Evolutionary conservation across 352 stramenopile species (phyloP), one percentile per base, ranked within the genome.

Genomic region (Globisporangium carolinianum): DNA sequence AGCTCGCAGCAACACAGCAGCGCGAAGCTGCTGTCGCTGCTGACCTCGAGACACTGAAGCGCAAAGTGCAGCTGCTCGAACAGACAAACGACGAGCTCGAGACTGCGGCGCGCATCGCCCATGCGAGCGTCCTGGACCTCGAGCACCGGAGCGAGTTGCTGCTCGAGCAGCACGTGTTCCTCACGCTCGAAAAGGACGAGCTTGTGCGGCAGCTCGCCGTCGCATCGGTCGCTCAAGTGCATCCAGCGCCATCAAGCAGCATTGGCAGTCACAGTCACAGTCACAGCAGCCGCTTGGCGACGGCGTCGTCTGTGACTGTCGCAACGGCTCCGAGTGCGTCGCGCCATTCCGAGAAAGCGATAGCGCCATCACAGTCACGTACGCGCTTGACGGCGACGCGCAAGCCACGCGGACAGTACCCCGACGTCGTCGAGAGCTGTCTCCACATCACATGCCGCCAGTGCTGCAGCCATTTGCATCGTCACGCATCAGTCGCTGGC

Each of bases 51-150:
- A 75, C 76, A 18, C 77, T 87, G 68, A 87, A 87, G 69, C 79
- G 71, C 66, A 74, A 70, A 47, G 74, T 89, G 35, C 79, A 91
- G 69, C 69, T 66, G 11, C 68, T 89, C 17, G 77, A 89, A 56
- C 79, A 91, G 62, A 64, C 62, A 15, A 89, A 89, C 47, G 82
- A 89, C 51, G 76, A 89, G 60, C 72, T 89, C 5, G 77, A 88
- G 66, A 89, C 74, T 0, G 62, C 76, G 4, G 73, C 67, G n/a
- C 76, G 78, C 2, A 77, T 89, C 36, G 67, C 76, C 0, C 76
- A 86, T 51, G 73, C 78, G 12, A 75, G 76, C 35, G 76, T 89
- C 42, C 70, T 76, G 5, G 75, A 88, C 17, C 62, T 91, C 2
- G 75, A 85, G 60, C 70, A 88, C 62, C 69, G 76, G 18, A 52